phyloP scores from a whole-genome alignment of 257 asterid genomes.

The Nicotiana knightiana region DNA sequence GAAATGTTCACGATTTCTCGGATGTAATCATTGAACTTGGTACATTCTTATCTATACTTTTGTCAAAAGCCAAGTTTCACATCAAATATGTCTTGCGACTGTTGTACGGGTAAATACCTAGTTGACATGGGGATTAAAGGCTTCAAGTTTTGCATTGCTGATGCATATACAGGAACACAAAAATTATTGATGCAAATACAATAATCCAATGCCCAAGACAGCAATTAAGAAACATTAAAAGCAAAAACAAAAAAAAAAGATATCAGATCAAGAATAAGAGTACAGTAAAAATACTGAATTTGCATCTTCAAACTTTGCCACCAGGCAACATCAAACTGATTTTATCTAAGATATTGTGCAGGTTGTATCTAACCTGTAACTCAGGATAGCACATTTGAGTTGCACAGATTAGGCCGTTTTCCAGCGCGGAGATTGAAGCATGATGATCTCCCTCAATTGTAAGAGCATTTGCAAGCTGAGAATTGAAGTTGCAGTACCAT shows the following conservation, averaged over 20 bases:
- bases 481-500: slow-evolving; percentile 93
- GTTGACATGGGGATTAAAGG: neutral
- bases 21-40: neutral
- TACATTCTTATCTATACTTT: neutral
- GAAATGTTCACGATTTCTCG: neutral
- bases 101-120: neutral
- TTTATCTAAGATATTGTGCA: slow-evolving; percentile 12
- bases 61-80: neutral
- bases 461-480: slow-evolving; percentile 94
- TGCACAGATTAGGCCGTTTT: slow-evolving; percentile 70
- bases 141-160: neutral
- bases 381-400: slow-evolving; percentile 89
- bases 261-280: neutral
- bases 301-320: neutral
- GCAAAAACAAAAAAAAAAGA: neutral
- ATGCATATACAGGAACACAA: neutral
- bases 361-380: slow-evolving; percentile 63
- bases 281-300: neutral
- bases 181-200: neutral
- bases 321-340: neutral
- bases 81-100: neutral
- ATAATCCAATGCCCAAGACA: neutral
- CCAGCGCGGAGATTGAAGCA: slow-evolving; percentile 64
- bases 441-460: slow-evolving; percentile 79
- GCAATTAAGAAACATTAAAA: neutral